These are phyloP conservation scores for Cladobotryum protrusum DNA, from an alignment of 2,329 filamentous ascomycete species.

Conservation along the genomic window DNA sequence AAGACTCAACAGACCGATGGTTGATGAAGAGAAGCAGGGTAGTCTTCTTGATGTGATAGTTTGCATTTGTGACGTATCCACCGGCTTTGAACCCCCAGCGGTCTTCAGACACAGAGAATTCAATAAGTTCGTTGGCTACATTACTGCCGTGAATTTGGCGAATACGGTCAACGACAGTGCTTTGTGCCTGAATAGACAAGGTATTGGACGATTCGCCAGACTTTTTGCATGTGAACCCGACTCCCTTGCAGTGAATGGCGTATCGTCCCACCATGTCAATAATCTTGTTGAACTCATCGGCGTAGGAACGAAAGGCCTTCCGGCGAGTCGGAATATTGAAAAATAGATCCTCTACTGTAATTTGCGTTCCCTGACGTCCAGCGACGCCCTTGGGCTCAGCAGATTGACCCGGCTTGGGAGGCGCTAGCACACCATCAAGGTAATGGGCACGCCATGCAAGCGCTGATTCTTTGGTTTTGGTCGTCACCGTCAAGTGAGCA, in stretches of 20 bases:
- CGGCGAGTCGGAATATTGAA: conserved; percentile 90
- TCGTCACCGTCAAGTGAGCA: conserved; percentile 90
- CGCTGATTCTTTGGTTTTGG: conserved; percentile 79
- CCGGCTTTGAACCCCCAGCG: conserved; percentile 79
- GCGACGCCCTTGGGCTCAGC: conserved; percentile 82
- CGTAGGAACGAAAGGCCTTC: conserved; percentile 80
- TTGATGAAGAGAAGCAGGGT: conserved; percentile 92
- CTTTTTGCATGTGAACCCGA: conserved; percentile 96
- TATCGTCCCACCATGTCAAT: conserved; percentile 91
- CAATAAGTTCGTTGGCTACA: conserved; percentile 82
- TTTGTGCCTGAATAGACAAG: conserved; percentile 69
- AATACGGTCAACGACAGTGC: conserved; percentile 73
- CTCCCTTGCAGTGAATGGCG: conserved; percentile 83
- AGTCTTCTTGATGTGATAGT: conserved; percentile 88
- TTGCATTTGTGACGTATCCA: conserved; percentile 84
- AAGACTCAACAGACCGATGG: conserved; percentile 86
- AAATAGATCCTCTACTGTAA: conserved; percentile 93
- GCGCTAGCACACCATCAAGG: conserved; percentile 70
- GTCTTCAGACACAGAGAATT: conserved; percentile 64
- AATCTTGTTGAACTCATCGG: conserved; percentile 97
- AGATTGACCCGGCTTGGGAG: conserved; percentile 80
- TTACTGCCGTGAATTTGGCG: conserved; percentile 79
- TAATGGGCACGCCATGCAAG: conserved; percentile 91
- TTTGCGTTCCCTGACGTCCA: conserved; percentile 84
- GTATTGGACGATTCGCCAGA: conserved; percentile 80